Evolutionary conservation across 2,329 filamentous ascomycete species (phyloP), one percentile per base, ranked within the genome.

Genomic region (Nemania abortiva): DNA sequence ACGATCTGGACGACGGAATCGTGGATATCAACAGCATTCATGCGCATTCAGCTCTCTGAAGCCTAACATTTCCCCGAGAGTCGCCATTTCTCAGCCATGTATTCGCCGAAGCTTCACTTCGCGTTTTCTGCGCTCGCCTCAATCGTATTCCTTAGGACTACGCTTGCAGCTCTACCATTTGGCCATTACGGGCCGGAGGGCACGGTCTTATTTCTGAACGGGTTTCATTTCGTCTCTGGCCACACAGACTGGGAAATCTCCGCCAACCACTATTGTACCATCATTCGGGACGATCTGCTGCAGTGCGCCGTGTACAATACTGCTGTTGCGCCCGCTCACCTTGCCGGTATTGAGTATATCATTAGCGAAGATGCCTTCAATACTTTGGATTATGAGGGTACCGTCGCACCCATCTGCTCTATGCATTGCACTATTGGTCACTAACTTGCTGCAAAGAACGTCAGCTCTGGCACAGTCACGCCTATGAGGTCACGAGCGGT

Each of bases 201-300:
- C 18, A 49, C 62, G 15, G 54, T 64, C 31, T 37, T 64, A 10
- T 58, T 52, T 22, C 61, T 63, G 34, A 63, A 63, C 13, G 54
- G 62, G 13, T 64, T 64, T 34, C 65, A 67, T n/a, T 67, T 67
- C 47, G 65, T 67, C 34, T 63, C 65, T 1, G 65, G 65, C 10
- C 65, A 74, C 9, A 72, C 66, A 2, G 69, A 74, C 52, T 72
- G 66, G 59, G 73, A 74, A 58, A 65, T 74, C n/a, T 74, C 72
- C 2, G 73, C 73, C 31, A 74, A 74, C 10, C 72, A 74, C 24
- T 74, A 70, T n/a, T 74, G 73, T 31, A 70, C 73, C 6, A 74
- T 74, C 24, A 72, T 74, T 34, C 59, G 66, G 18, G 70, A 71
- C 42, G 73, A 74, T 34, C 62, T 66, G n/a, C 47, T 74, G 4